phyloP scores from a whole-genome alignment of 1,284 basidiomycete species.

The Porodaedalea pini region DNA sequence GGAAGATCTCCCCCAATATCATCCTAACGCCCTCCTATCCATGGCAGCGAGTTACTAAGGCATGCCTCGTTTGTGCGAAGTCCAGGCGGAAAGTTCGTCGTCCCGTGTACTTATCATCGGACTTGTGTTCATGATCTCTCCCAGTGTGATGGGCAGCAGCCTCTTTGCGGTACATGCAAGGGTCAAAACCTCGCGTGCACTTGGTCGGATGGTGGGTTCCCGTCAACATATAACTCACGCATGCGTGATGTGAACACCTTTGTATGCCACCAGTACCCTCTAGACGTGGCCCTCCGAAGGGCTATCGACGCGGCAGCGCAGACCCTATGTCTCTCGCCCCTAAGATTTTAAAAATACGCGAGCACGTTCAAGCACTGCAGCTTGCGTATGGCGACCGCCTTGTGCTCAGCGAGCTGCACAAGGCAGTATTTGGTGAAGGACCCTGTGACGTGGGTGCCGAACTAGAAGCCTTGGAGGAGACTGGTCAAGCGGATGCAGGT shows the following conservation, averaged over 20 bases:
- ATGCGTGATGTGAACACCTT: not conserved
- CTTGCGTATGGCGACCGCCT: slow-evolving; percentile 20
- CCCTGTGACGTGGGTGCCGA: slow-evolving; percentile 6
- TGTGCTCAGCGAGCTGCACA: slow-evolving; percentile 18
- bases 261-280: slow-evolving; percentile 11
- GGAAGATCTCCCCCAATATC: slow-evolving; percentile 5
- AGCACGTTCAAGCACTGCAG: slow-evolving; percentile 19
- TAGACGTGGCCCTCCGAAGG: slow-evolving; percentile 18
- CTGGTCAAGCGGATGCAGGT: not conserved
- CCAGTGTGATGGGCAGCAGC: slow-evolving; percentile 21
- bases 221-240: not conserved
- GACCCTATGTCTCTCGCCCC: slow-evolving; percentile 19
- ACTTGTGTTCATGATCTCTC: not conserved
- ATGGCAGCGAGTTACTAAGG: slow-evolving; percentile 20
- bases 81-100: slow-evolving; percentile 19
- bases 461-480: not conserved
- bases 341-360: slow-evolving; percentile 20
- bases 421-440: slow-evolving; percentile 11
- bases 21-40: not conserved
- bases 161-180: slow-evolving; percentile 18
- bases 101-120: not conserved
- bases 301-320: slow-evolving; percentile 19
- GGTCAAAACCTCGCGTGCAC: slow-evolving; percentile 15
- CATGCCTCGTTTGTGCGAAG: slow-evolving; percentile 21
- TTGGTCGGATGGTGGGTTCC: slow-evolving; percentile 16